Base-by-base conservation (phyloP, 2,329 filamentous ascomycete genomes). In the Trichothecium roseum region DNA sequence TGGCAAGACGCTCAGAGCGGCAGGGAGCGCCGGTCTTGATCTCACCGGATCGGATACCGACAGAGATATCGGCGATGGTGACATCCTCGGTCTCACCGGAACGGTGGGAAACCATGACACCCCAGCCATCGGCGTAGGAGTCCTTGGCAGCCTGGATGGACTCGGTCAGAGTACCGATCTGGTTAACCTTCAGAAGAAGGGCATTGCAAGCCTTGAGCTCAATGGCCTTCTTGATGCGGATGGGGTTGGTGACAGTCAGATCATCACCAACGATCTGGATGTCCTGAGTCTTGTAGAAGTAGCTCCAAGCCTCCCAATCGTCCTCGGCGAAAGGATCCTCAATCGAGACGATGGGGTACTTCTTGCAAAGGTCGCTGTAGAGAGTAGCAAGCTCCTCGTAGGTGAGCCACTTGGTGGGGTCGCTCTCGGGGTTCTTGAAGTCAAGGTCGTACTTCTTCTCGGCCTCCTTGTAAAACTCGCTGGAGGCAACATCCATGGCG, bases 251-350 rank as follows among this genome's bases (percentile, higher is more conserved):
- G 66, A 98, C 91, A 49, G 91, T 96, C 76, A 98, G 68, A 62
- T 98, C 91, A 60, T 98, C 91, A 72, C 81, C 91, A 50, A 98
- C 91, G 60, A 98, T 87, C 77, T 98, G 91, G 74, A 93, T 88
- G 67, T 95, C 81, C 59, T 86, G 87, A 54, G 85, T 91, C 84
- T 95, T 95, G 83, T 83, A 94, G 82, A 96, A 98, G 81, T 96
- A 94, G 79, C 85, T 94, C 91, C 91, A 98, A 44, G 91, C 91
- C 78, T 96, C 89, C 91, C 91, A 98, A 75, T 98, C 91, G 57
- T 96, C 91, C 78, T 98, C 91, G 47, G 86, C 89, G 69, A 98
- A 98, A 60, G 91, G 91, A 64, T 98, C 91, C 73, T 98, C 91
- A 54, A 98, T 96, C 66, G 78, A 85, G 69, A 96, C 86, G 57